A percentile compares a stretch with the other conserved stretches of the same genome.
These are phyloP conservation scores for Pseudocercospora fijiensis DNA, from an alignment of 2,329 filamentous ascomycete genomes.

Conservation along the genomic window DNA sequence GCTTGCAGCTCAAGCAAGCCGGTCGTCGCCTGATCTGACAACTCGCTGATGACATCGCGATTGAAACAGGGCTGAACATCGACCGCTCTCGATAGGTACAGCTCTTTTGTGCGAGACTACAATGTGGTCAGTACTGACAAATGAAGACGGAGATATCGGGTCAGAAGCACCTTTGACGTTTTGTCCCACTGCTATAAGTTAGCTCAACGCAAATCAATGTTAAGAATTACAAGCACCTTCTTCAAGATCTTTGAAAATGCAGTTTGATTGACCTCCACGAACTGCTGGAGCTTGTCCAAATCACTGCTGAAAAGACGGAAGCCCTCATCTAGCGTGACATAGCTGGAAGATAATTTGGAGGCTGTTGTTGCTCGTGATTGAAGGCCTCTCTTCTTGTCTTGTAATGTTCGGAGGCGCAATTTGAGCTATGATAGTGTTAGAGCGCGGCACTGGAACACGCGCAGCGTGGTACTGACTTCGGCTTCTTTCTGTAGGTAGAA, in stretches of 20 bases:
- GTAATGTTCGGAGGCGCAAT: constrained; percentile 82
- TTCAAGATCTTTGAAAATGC: constrained; percentile 98
- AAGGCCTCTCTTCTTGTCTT: constrained; percentile 92
- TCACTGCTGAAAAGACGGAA: constrained; percentile 97
- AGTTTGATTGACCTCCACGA: constrained; percentile 96
- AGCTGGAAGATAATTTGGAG: constrained; percentile 86
- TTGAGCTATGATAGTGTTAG: constrained; percentile 65
- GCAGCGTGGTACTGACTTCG: constrained; percentile 62
- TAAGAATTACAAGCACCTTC: constrained; percentile 58
- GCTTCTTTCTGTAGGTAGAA: constrained; percentile 98
- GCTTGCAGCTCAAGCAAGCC: constrained; percentile 90
- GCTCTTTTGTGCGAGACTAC: constrained; percentile 91
- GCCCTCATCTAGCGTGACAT: constrained; percentile 91
- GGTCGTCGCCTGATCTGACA: constrained; percentile 96
- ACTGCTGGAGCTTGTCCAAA: constrained; percentile 93
- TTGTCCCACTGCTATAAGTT: constrained; percentile 77
- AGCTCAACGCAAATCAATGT: constrained; percentile 35
- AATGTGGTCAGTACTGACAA: constrained; percentile 28
- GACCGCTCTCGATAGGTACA: constrained; percentile 92
- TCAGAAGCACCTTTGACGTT: constrained; percentile 73
- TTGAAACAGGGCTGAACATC: constrained; percentile 99
- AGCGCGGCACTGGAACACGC: neutral
- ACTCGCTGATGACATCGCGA: constrained; percentile 89
- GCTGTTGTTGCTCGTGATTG: constrained; percentile 70
- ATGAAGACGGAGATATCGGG: constrained; percentile 17